Base-by-base conservation (phyloP, 192 early-diverging fungal genomes). In the Coemansia sp. region DNA sequence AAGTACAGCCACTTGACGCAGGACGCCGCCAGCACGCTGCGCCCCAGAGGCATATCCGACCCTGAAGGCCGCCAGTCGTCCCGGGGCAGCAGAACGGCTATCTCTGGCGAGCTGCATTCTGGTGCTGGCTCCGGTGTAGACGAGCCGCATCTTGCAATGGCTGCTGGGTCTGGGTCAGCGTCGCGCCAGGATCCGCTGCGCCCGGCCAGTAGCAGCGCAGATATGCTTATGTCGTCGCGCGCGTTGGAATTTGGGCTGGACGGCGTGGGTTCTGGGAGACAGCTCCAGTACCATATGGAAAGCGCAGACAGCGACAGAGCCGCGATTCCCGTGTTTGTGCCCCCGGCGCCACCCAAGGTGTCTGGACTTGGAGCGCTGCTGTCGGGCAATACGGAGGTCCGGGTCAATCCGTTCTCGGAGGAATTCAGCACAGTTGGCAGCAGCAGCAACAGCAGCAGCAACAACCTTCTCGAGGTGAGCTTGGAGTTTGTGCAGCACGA, bases 321-420 rank as follows among this genome's bases (percentile, higher is more conserved):
- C 18, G 56, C 16, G 9, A 24, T 20, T 24, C 7, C 59, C 12
- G 67, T 44, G 15, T 80, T 71, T 16, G 72, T 69, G 21, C 69
- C 74, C 21, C 68, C 80, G 24, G 24, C 67, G 45, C 39, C 72
- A 24, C 72, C 81, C 5, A 52, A 20, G 39, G 44, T 77, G 20
- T 93, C 92, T 1, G 85, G 88, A 0, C 71, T 93, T 23, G 83
- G 87, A 0, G 84, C 82, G 18, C 77, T 93, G 60, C 81, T 94
- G 67, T 84, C 75, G 6, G 85, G 86, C 64, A 87, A 90, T 52
- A 79, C 87, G 34, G 85, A 78, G 1, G 81, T 75, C 35, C 81
- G 81, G 1, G 74, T 86, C 38, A 93, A 93, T 52, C 88, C 90
- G 9, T 90, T 92, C 68, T 84, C 90, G 0, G 90, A 86, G 43